phyloP scores from a whole-genome alignment of 2,329 filamentous ascomycete species.

The Phyllosticta citriasiana region DNA sequence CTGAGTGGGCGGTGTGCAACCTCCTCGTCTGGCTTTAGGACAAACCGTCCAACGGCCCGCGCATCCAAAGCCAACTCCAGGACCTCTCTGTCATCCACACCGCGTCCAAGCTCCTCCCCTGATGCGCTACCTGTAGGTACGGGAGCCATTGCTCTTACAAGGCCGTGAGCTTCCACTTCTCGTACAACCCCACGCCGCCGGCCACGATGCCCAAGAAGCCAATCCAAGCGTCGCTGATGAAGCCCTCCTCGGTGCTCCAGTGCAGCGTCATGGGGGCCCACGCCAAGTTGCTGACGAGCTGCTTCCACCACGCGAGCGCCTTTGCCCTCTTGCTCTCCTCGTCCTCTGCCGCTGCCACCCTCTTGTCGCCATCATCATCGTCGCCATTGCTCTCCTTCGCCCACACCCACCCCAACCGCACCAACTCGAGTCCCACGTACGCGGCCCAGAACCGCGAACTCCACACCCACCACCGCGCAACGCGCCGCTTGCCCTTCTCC shows the following conservation, averaged over 20 bases:
- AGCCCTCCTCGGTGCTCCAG: conserved; percentile 63
- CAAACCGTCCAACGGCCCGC: neutral
- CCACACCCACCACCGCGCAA: conserved; percentile 56
- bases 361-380: conserved; percentile 36
- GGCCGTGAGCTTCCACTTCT: conserved; percentile 35
- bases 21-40: neutral
- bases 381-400: conserved; percentile 27
- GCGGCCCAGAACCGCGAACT: conserved; percentile 72
- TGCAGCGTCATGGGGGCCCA: conserved; percentile 79
- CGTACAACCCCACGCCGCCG: conserved; percentile 32
- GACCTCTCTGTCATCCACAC: neutral
- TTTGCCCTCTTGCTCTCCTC: conserved; percentile 20
- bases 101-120: neutral
- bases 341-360: conserved; percentile 20
- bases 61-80: neutral
- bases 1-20: neutral
- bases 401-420: conserved; percentile 44
- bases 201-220: conserved; percentile 49
- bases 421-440: conserved; percentile 68
- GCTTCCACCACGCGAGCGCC: conserved; percentile 49
- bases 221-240: conserved; percentile 49
- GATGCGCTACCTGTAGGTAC: neutral
- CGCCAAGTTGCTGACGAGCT: conserved; percentile 58
- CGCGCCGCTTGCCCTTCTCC: conserved; percentile 35
- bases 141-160: neutral